Evolutionary conservation across 768 basidiomycete genomes (phyloP).

Genomic region (Lenzites betulinus): DNA sequence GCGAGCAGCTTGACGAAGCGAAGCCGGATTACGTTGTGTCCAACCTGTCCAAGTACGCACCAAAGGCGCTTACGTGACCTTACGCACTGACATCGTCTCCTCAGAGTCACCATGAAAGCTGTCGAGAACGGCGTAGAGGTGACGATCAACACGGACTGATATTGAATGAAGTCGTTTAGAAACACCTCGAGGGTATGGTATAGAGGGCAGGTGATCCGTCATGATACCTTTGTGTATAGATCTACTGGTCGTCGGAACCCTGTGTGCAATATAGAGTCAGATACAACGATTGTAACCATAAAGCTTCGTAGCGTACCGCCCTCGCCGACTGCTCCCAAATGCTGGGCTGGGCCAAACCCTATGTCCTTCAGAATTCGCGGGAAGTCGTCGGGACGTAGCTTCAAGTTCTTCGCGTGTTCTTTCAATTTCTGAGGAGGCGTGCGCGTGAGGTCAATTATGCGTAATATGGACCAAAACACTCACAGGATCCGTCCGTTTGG

Average conservation of each 20-base stretch:
- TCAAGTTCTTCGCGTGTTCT: slow-evolving; percentile 57
- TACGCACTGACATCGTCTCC: neutral
- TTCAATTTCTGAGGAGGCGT: slow-evolving; percentile 46
- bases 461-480: slow-evolving; percentile 7
- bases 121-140: slow-evolving; percentile 45
- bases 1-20: slow-evolving; percentile 64
- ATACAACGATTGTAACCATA: neutral
- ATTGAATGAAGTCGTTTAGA: neutral
- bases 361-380: slow-evolving; percentile 51
- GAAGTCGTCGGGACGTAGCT: slow-evolving; percentile 68
- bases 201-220: neutral
- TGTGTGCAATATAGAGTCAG: slow-evolving; percentile 26
- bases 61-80: neutral
- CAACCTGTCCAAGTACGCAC: slow-evolving; percentile 65
- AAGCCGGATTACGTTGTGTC: slow-evolving; percentile 69
- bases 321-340: slow-evolving; percentile 59
- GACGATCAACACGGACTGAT: slow-evolving; percentile 39
- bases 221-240: slow-evolving; percentile 51
- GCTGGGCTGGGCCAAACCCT: slow-evolving; percentile 57
- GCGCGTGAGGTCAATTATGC: neutral
- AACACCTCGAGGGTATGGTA: neutral
- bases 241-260: slow-evolving; percentile 68
- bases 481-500: slow-evolving; percentile 67
- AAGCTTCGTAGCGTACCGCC: slow-evolving; percentile 50
- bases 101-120: slow-evolving; percentile 35